Conservation (phyloP, 805 yeast species). For the Kazachstania psychrophila region DNA sequence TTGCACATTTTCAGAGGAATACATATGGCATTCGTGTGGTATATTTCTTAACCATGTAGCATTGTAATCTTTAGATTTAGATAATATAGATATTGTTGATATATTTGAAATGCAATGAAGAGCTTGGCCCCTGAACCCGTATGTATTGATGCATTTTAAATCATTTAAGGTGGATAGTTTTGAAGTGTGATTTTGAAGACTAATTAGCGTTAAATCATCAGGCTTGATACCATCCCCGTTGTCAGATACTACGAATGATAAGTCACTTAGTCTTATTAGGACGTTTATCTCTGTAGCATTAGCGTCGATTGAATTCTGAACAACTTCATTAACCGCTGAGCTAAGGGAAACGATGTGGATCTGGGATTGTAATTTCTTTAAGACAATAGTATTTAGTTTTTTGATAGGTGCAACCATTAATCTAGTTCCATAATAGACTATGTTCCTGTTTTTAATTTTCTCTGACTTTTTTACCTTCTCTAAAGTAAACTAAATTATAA, state of each 20-base stretch:
- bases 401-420: conserved; percentile 8
- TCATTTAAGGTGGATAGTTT: conserved; percentile 36
- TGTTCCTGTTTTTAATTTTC: neutral
- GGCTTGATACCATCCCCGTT: conserved; percentile 62
- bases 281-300: conserved; percentile 35
- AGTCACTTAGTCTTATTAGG: conserved; percentile 27
- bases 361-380: conserved; percentile 27
- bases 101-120: conserved; percentile 44
- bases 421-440: conserved; percentile 2
- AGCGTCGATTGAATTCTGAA: conserved; percentile 51
- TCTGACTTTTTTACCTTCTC: too few relatives aligned
- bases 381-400: conserved; percentile 11
- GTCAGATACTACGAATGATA: conserved; percentile 43
- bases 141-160: conserved; percentile 33
- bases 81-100: conserved; percentile 38
- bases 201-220: conserved; percentile 40
- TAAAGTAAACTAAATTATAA: too few relatives aligned
- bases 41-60: conserved; percentile 22
- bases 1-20: neutral
- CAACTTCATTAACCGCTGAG: conserved; percentile 40
- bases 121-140: conserved; percentile 73
- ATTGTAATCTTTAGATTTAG: conserved; percentile 33
- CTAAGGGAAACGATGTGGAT: conserved; percentile 29
- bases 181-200: conserved; percentile 45
- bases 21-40: conserved; percentile 9